Conservation (phyloP, 2,329 filamentous ascomycete genomes). For the Microdochium bolleyi region DNA sequence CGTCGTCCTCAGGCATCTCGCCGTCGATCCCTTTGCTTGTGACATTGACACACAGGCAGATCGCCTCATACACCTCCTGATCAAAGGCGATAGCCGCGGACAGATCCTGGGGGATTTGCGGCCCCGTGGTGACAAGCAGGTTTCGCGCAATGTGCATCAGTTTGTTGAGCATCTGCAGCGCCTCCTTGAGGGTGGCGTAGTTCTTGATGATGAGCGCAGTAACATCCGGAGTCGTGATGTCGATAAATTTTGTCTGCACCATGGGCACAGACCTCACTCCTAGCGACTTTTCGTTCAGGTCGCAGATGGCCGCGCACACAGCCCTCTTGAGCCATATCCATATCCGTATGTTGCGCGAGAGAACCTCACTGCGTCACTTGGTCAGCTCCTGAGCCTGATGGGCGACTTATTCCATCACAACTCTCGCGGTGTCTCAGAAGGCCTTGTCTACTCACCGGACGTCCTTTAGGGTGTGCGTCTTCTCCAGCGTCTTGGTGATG, state of each 20-base stretch:
- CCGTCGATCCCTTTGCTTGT: conserved; percentile 61
- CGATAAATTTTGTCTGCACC: conserved; percentile 40
- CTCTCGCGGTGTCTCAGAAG: neutral
- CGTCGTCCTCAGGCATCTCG: conserved; percentile 50
- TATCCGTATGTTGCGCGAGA: conserved; percentile 55
- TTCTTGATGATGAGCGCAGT: conserved; percentile 56
- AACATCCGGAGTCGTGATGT: conserved; percentile 53
- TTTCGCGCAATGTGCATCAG: conserved; percentile 60
- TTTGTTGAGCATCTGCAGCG: conserved; percentile 56
- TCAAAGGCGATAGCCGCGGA: conserved; percentile 58
- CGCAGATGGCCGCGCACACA: conserved; percentile 53
- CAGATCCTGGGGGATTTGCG: conserved; percentile 57
- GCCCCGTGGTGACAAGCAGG: conserved; percentile 55
- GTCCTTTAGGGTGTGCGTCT: conserved; percentile 53
- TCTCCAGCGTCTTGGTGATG: conserved; percentile 53
- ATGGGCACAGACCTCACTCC: conserved; percentile 45
- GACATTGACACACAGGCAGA: conserved; percentile 58
- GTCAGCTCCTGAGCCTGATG: no score
- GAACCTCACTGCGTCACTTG: conserved; percentile 36
- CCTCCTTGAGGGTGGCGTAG: conserved; percentile 51
- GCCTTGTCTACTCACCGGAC: conserved; percentile 38
- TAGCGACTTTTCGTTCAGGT: conserved; percentile 50
- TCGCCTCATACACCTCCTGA: conserved; percentile 57
- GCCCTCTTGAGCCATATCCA: conserved; percentile 59
- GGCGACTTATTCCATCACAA: neutral